Evolutionary conservation across 768 basidiomycete species (phyloP), one percentile per base, ranked within the genome.

Genomic region (Phlebiopsis flavidoalba): DNA sequence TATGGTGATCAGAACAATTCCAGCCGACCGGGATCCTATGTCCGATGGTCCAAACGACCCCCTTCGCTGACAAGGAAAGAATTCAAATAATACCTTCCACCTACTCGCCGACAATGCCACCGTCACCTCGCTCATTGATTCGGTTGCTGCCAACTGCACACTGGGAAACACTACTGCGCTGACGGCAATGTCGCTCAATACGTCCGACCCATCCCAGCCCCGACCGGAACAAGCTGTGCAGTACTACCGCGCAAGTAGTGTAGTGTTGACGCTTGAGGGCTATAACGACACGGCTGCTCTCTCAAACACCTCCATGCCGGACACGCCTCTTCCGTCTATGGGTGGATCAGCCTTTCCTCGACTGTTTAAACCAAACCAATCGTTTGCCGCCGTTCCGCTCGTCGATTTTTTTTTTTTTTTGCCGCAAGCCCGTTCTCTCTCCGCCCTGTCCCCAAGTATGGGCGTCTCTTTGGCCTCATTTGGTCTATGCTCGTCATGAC

Each of bases 171-270:
- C 73, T 3, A 67, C 75, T 0, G 15, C 58, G 5, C 56, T 58
- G 49, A 58, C 56, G n/a, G 69, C 76, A 0, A 62, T 66, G 1
- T 53, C 73, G 3, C 77, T 64, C 72, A 76, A 65, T 71, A 75
- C 61, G 0, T 69, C 70, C 17, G 65, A 63, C 21, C 63, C 72
- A 2, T 64, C 64, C 2, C 63, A 60, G 1, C 74, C 76, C 12
- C 67, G 67, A 43, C 82, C 86, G 0, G 81, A 84, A 64, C 80
- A 86, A 65, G 80, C 78, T 0, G 65, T 88, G n/a, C 82, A 88
- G 60, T 89, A 89, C 69, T 89, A 85, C 66, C 84, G 87, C 33
- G 82, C 84, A 1, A 86, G 85, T 66, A 86, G 80, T 49, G 77
- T 87, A 40, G 81, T 79, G 1, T 74, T 89, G 24, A 80, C 84